Conservation (phyloP, 2,329 filamentous ascomycete genomes). For the Arthrobotrys sinensis region DNA sequence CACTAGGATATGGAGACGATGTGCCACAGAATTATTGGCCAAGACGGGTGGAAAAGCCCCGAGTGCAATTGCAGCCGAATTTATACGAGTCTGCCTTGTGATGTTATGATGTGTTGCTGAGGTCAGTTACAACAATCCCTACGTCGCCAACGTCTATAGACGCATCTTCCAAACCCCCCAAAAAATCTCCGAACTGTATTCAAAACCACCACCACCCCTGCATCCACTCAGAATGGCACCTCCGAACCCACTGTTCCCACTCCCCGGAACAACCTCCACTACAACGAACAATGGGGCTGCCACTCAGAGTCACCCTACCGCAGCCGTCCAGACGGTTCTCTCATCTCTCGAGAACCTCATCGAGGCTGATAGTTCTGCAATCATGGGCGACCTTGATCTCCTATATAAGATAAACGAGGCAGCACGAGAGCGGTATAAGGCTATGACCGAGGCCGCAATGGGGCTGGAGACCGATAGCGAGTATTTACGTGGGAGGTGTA, state of each 20-base stretch:
- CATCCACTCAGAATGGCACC: constrained; percentile 25
- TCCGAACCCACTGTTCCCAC: constrained; percentile 39
- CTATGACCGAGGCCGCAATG: constrained; percentile 64
- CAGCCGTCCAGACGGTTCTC: constrained; percentile 56
- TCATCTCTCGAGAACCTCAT: constrained; percentile 64
- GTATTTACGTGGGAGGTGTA: constrained; percentile 63
- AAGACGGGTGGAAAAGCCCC: no score
- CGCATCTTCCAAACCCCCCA: neutral
- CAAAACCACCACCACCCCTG: neutral
- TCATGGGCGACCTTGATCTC: constrained; percentile 64
- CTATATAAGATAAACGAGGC: constrained; percentile 63
- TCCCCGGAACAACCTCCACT: constrained; percentile 25
- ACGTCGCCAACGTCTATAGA: constrained; percentile 13
- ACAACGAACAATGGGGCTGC: constrained; percentile 9
- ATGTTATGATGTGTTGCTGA: neutral
- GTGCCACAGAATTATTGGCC: no score
- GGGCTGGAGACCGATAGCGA: constrained; percentile 63
- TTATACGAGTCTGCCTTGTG: no score
- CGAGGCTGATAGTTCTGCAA: constrained; percentile 64
- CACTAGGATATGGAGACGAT: no score
- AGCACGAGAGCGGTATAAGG: constrained; percentile 63
- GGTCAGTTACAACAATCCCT: neutral
- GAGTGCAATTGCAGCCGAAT: no score
- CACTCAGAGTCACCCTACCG: constrained; percentile 29
- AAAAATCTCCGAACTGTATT: neutral